Percentiles rank a stretch among this genome's conserved stretches.
Evolutionary conservation across 1,284 basidiomycete species (phyloP).

Genomic region (Melampsora americana): DNA sequence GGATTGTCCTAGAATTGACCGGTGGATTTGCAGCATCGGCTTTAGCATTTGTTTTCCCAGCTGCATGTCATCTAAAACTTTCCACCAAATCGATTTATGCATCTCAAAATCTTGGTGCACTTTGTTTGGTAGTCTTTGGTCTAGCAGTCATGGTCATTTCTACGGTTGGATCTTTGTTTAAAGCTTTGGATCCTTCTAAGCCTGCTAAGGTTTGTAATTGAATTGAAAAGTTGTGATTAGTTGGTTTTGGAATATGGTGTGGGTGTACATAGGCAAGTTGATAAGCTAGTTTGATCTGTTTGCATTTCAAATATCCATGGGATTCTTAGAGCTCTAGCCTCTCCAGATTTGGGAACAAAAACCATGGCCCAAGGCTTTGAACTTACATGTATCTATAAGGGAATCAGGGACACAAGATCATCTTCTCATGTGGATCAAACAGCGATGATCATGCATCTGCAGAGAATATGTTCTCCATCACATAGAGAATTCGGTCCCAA

Average conservation of each 20-base stretch:
- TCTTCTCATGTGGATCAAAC: too few relatives aligned
- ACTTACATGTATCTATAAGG: too few relatives aligned
- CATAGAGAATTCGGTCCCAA: too few relatives aligned
- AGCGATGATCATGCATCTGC: too few relatives aligned
- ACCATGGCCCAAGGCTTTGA: too few relatives aligned
- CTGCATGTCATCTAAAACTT: conserved; percentile 39
- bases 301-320: too few relatives aligned
- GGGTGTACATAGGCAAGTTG: not conserved
- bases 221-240: not conserved
- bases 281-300: too few relatives aligned
- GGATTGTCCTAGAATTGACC: conserved; percentile 94
- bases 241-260: not conserved
- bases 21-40: conserved; percentile 65
- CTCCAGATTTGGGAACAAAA: too few relatives aligned
- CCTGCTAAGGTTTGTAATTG: conserved; percentile 31
- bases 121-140: conserved; percentile 24
- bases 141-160: conserved; percentile 34
- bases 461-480: too few relatives aligned
- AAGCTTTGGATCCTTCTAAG: conserved; percentile 24
- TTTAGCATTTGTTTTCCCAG: conserved; percentile 41
- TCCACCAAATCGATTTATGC: conserved; percentile 25
- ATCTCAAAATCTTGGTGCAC: conserved; percentile 16
- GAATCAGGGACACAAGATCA: too few relatives aligned
- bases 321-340: too few relatives aligned
- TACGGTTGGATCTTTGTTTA: conserved; percentile 23